These are phyloP conservation scores for Lichtheimia ornata DNA, from an alignment of 371 early-diverging fungal species.

Conservation along the genomic window DNA sequence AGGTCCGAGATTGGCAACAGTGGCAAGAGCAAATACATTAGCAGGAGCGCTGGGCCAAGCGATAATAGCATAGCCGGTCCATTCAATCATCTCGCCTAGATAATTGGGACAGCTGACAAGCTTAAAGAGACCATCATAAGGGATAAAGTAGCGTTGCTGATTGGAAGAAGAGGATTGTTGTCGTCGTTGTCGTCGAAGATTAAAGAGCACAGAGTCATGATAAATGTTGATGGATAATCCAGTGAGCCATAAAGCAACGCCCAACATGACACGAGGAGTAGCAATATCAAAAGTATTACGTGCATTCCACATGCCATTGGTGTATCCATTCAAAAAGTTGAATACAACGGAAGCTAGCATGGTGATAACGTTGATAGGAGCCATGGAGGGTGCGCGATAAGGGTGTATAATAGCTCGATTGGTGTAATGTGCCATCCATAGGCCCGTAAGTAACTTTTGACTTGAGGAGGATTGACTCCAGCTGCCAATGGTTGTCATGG, in stretches of 20 bases:
- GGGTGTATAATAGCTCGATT: slow-evolving; percentile 63
- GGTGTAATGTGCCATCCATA: slow-evolving; percentile 63
- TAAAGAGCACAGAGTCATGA: slow-evolving; percentile 55
- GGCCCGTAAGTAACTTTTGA: slow-evolving; percentile 24
- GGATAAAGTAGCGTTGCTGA: slow-evolving; percentile 51
- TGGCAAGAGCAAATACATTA: slow-evolving; percentile 49
- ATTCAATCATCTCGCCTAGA: slow-evolving; percentile 64
- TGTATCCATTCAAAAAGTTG: slow-evolving; percentile 64
- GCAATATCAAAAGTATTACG: slow-evolving; percentile 1
- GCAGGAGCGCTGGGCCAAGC: slow-evolving; percentile 51
- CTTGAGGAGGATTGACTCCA: slow-evolving; percentile 18
- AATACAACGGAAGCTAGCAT: slow-evolving; percentile 30
- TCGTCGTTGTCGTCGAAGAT: slow-evolving; percentile 25
- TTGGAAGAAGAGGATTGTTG: slow-evolving; percentile 9
- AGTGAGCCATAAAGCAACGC: slow-evolving; percentile 39
- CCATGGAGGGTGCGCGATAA: slow-evolving; percentile 48
- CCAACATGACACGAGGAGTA: slow-evolving; percentile 17
- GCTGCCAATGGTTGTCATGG: slow-evolving; percentile 8
- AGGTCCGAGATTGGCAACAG: slow-evolving; percentile 61
- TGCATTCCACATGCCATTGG: slow-evolving; percentile 59
- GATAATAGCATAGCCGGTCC: slow-evolving; percentile 64
- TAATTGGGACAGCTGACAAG: slow-evolving; percentile 69
- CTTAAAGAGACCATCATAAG: slow-evolving; percentile 55
- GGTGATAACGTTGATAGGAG: slow-evolving; percentile 43
- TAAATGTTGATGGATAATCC: slow-evolving; percentile 60